phyloP scores from a whole-genome alignment of 2,329 filamentous ascomycete genomes.

The Fusarium acutatum region DNA sequence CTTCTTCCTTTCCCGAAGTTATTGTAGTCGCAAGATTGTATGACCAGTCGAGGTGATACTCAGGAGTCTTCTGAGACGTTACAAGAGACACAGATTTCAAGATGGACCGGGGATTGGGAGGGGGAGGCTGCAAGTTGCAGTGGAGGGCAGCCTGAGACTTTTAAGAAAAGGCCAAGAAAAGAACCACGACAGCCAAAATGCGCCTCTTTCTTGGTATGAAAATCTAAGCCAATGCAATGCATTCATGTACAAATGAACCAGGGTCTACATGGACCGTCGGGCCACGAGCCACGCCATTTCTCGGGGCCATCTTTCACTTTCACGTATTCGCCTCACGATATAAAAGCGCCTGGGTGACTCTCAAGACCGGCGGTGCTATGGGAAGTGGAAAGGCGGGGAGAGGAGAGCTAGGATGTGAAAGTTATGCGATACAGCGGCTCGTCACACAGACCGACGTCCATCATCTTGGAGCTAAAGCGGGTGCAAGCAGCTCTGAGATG shows the following conservation, averaged over 20 bases:
- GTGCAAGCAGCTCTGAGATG: conserved; percentile 4
- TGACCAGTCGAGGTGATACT: conserved; percentile 27
- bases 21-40: conserved; percentile 30
- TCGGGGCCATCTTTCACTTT: conserved; percentile 9
- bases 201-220: conserved; percentile 18
- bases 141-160: conserved; percentile 28
- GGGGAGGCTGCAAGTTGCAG: conserved; percentile 24
- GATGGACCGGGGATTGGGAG: conserved; percentile 22
- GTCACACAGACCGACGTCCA: conserved; percentile 27
- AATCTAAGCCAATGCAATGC: conserved; percentile 29
- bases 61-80: conserved; percentile 34
- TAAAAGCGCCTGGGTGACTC: conserved; percentile 21
- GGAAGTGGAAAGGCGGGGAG: conserved; percentile 28
- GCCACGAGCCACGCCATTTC: conserved; percentile 35
- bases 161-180: conserved; percentile 34
- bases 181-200: conserved; percentile 23
- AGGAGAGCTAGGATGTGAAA: conserved; percentile 16
- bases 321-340: conserved; percentile 15
- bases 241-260: conserved; percentile 16
- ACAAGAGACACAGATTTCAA: conserved; percentile 27
- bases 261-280: conserved; percentile 27
- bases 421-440: conserved; percentile 33
- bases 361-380: conserved; percentile 22
- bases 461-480: conserved; percentile 23
- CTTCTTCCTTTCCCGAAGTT: conserved; percentile 25